Percentiles rank a stretch among this genome's conserved stretches.
phyloP scores from a whole-genome alignment of 2,329 filamentous ascomycete species.

The Xylogone sp. region DNA sequence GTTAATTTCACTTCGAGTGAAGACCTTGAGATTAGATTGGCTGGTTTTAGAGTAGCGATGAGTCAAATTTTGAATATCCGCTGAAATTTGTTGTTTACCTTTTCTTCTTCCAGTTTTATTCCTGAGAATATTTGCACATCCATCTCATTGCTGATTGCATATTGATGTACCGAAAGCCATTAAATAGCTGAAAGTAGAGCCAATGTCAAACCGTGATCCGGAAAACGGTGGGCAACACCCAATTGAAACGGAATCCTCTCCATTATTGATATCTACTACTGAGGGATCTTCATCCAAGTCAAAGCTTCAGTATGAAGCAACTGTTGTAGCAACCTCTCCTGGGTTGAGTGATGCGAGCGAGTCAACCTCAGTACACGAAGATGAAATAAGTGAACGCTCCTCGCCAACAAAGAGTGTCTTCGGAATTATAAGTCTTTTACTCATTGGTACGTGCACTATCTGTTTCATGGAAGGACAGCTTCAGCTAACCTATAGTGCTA shows the following conservation, averaged over 20 bases:
- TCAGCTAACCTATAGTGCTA: no score
- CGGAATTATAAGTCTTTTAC: constrained; percentile 17
- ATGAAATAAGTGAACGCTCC: background rate
- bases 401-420: constrained; percentile 1
- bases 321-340: background rate
- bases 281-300: background rate
- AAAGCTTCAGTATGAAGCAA: background rate
- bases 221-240: background rate
- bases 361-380: background rate
- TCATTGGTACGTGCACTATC: constrained; percentile 12
- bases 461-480: no score
- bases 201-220: background rate
- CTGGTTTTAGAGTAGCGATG: no score
- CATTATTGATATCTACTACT: background rate
- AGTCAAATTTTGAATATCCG: no score
- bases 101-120: no score
- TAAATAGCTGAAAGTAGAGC: background rate
- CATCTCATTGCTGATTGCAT: no score
- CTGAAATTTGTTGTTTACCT: no score
- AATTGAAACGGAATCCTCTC: background rate
- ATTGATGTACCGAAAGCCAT: no score
- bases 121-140: background rate
- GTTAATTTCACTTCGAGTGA: no score
- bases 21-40: no score
- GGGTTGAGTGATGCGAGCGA: background rate